A percentile compares a stretch with the other conserved stretches of the same genome.
phyloP scores from a whole-genome alignment of 2,329 filamentous ascomycete genomes.

The Furcasterigmium furcatum region DNA sequence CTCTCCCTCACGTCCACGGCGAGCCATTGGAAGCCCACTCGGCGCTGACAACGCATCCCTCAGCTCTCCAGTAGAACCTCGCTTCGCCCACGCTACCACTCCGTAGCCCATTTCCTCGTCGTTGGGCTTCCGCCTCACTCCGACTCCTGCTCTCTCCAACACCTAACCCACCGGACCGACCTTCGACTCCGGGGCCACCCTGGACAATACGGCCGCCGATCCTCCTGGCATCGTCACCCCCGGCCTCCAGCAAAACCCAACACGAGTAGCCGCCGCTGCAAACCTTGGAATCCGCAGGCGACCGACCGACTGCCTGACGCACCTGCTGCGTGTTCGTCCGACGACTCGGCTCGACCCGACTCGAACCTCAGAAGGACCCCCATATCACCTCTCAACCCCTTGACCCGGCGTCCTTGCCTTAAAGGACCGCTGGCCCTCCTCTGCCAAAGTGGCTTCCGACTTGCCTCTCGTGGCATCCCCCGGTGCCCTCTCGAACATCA shows the following conservation, averaged over 20 bases:
- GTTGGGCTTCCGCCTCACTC: constrained; percentile 3
- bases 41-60: not conserved
- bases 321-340: too few relatives aligned
- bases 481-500: constrained; percentile 60
- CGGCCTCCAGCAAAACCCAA: not conserved
- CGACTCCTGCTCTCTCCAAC: not conserved
- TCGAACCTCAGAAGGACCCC: too few relatives aligned
- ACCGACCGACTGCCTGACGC: too few relatives aligned
- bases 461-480: constrained; percentile 56
- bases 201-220: constrained; percentile 2
- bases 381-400: not conserved
- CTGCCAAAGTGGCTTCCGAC: constrained; percentile 61
- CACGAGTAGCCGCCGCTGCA: not conserved
- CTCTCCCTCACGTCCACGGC: not conserved
- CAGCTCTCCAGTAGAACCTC: constrained; percentile 2
- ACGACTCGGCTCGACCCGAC: too few relatives aligned
- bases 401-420: constrained; percentile 14
- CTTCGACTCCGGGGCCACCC: not conserved
- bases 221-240: constrained; percentile 3
- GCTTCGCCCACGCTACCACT: constrained; percentile 11
- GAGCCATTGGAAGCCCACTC: not conserved
- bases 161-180: not conserved
- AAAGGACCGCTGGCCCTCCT: constrained; percentile 16
- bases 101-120: constrained; percentile 2
- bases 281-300: not conserved